A percentile compares a stretch with the other conserved stretches of the same genome.
Conservation (phyloP, 495 filamentous ascomycete species). For the Lasiosphaeria ovina region DNA sequence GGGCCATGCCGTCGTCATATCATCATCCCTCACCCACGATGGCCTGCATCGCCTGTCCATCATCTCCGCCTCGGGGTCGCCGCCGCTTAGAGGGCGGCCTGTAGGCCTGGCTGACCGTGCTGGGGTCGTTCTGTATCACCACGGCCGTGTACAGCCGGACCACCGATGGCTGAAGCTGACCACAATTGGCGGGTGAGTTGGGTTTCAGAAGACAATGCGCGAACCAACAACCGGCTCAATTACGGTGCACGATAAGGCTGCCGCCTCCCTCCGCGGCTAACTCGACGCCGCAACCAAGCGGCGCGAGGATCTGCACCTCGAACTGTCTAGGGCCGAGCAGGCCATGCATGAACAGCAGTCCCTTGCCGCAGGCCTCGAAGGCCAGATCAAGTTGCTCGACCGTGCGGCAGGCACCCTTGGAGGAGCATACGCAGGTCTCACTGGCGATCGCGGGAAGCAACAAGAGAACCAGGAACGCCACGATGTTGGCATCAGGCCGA, state of each 20-base stretch:
- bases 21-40: background rate
- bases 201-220: too few species aligned
- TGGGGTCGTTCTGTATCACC: conserved; percentile 32
- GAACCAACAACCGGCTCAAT: too few species aligned
- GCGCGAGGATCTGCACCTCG: too few species aligned
- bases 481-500: conserved; percentile 69
- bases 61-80: background rate
- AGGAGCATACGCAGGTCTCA: conserved; percentile 63
- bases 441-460: conserved; percentile 66
- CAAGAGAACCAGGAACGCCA: conserved; percentile 62
- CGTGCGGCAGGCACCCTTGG: conserved; percentile 73
- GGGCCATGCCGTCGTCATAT: background rate
- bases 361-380: too few species aligned
- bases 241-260: too few species aligned
- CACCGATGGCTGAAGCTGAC: too few species aligned
- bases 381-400: too few species aligned
- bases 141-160: conserved; percentile 35
- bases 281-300: too few species aligned
- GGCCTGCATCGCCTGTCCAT: background rate
- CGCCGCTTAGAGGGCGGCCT: conserved; percentile 40
- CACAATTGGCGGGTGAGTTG: too few species aligned
- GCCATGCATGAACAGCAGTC: too few species aligned
- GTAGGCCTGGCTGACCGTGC: conserved; percentile 36
- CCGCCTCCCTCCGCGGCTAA: too few species aligned
- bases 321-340: too few species aligned